These are phyloP conservation scores for Senna siamea DNA, from an alignment of 306 rosid genomes.

Conservation along the genomic window DNA sequence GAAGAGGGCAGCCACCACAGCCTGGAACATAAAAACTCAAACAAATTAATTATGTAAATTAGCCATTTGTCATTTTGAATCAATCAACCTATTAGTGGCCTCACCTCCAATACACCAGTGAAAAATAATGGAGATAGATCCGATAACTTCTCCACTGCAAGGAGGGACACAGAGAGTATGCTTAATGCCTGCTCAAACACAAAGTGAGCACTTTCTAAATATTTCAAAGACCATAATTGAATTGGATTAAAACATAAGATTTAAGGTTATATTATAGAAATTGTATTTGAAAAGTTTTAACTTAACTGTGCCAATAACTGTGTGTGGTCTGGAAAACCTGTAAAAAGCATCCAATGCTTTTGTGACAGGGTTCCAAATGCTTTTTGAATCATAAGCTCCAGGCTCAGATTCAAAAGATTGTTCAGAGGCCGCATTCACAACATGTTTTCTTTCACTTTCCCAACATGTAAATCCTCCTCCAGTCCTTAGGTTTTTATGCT, in stretches of 20 bases:
- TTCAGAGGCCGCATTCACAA: slow-evolving; percentile 68
- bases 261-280: slow-evolving; percentile 12
- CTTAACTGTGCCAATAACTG: slow-evolving; percentile 97
- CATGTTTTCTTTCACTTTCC: slow-evolving; percentile 37
- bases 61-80: slow-evolving; percentile 7
- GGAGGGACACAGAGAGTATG: slow-evolving; percentile 92
- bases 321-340: slow-evolving; percentile 95
- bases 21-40: slow-evolving; percentile 60
- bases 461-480: slow-evolving; percentile 41
- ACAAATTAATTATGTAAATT: neutral
- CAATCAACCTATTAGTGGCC: slow-evolving; percentile 33
- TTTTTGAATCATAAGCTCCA: slow-evolving; percentile 55
- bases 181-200: slow-evolving; percentile 74
- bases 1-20: slow-evolving; percentile 86
- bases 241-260: slow-evolving; percentile 2
- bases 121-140: slow-evolving; percentile 88
- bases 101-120: slow-evolving; percentile 82
- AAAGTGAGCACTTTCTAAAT: slow-evolving; percentile 33
- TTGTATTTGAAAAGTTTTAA: slow-evolving; percentile 27
- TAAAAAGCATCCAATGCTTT: slow-evolving; percentile 73
- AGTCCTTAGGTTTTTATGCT: slow-evolving; percentile 30
- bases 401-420: slow-evolving; percentile 75
- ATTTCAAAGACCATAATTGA: slow-evolving; percentile 12
- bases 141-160: slow-evolving; percentile 70
- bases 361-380: slow-evolving; percentile 42